These are phyloP conservation scores for Cyclanthera cordifolia DNA, from an alignment of 306 rosid genomes.

Conservation along the genomic window DNA sequence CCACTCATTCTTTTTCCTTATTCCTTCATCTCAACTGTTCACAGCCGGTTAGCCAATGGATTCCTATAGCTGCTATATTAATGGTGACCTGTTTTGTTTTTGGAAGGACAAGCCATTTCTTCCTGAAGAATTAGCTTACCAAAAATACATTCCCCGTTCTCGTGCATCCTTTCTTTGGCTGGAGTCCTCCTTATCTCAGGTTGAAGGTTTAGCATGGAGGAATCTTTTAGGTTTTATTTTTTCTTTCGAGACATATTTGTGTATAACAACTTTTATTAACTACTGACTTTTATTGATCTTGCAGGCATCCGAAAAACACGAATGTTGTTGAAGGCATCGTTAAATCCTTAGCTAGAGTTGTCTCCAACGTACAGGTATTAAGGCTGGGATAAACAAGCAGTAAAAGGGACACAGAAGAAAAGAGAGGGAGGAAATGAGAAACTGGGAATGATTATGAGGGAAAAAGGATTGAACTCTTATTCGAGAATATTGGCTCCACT, in stretches of 20 bases:
- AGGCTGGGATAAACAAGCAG: not conserved
- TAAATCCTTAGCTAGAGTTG: conserved; percentile 90
- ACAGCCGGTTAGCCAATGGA: too few species aligned
- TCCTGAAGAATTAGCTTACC: too few species aligned
- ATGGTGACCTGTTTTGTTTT: too few species aligned
- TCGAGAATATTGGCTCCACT: not conserved
- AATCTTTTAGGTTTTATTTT: not conserved
- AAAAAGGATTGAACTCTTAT: not conserved
- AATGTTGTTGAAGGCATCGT: conserved; percentile 94
- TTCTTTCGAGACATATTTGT: not conserved
- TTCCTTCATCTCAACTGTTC: too few species aligned
- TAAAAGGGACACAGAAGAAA: not conserved
- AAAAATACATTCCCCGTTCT: too few species aligned
- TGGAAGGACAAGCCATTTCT: too few species aligned
- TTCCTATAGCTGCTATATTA: too few species aligned
- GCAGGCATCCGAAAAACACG: conserved; percentile 86
- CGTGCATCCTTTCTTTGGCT: too few species aligned
- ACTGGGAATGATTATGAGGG: not conserved
- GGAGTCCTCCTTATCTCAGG: too few species aligned
- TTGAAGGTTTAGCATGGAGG: not conserved
- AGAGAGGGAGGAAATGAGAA: not conserved
- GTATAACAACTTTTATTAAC: not conserved
- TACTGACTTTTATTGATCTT: conserved; percentile 18
- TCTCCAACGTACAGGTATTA: conserved; percentile 70
- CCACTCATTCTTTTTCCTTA: too few species aligned